Conservation (phyloP, 345 rosid genomes). For the Boechera retrofracta region DNA sequence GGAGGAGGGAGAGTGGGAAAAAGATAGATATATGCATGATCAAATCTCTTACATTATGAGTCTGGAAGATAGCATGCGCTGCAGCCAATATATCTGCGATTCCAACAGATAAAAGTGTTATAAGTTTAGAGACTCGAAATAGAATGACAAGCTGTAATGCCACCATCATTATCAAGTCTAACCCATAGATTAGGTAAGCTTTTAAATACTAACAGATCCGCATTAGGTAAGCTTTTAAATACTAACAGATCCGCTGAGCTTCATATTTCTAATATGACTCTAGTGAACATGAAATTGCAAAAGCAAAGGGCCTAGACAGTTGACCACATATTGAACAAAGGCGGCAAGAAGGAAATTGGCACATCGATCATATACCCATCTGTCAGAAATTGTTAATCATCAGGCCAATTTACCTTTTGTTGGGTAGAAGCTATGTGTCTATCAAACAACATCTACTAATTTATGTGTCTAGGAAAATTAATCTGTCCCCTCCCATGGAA, state of each 20-base stretch:
- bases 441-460: slow-evolving; percentile 14
- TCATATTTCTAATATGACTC: not conserved
- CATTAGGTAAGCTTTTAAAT: not conserved
- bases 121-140: slow-evolving; percentile 24
- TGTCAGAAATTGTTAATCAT: slow-evolving; percentile 1
- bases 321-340: slow-evolving; percentile 14
- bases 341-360: not conserved
- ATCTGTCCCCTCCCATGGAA: slow-evolving; percentile 15
- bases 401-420: not conserved
- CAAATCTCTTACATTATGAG: slow-evolving; percentile 68
- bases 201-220: not conserved
- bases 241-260: not conserved
- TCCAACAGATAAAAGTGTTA: slow-evolving; percentile 35
- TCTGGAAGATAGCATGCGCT: slow-evolving; percentile 80
- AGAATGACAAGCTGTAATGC: slow-evolving; percentile 12
- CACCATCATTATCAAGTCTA: slow-evolving; percentile 6
- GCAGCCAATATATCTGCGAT: slow-evolving; percentile 86
- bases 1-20: not conserved
- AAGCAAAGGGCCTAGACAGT: slow-evolving; percentile 2
- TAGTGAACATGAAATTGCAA: slow-evolving; percentile 3
- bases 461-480: slow-evolving; percentile 11
- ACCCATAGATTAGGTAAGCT: slow-evolving; percentile 2
- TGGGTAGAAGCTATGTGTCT: slow-evolving; percentile 7
- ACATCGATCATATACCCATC: slow-evolving; percentile 13
- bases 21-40: slow-evolving; percentile 25